Conservation (phyloP, 495 filamentous ascomycete species). For the Aspergillus cristatus region DNA sequence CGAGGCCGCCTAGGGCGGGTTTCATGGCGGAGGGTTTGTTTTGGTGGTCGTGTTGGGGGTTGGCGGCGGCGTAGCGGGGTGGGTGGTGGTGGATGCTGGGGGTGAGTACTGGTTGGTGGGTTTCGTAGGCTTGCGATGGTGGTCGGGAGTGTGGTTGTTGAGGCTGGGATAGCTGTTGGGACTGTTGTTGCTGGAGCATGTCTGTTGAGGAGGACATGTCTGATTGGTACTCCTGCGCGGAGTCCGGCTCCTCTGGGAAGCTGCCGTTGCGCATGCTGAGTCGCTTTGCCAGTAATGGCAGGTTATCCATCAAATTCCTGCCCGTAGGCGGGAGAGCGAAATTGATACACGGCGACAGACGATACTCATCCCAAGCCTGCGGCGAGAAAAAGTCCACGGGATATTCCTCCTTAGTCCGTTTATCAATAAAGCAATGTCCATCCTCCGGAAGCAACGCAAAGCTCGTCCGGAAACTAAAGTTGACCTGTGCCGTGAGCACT, state of each 20-base stretch:
- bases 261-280: constrained; percentile 25
- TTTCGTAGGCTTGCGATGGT: neutral
- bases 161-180: neutral
- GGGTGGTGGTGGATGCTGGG: constrained; percentile 2
- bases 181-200: too few species aligned
- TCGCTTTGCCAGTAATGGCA: constrained; percentile 32
- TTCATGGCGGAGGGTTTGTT: constrained; percentile 17
- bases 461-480: constrained; percentile 82
- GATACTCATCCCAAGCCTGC: constrained; percentile 70
- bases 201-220: too few species aligned
- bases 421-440: constrained; percentile 83
- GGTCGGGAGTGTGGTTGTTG: neutral
- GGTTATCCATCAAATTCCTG: constrained; percentile 34
- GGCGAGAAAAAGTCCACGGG: constrained; percentile 77
- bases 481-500: constrained; percentile 88
- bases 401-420: constrained; percentile 70
- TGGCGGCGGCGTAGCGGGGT: neutral
- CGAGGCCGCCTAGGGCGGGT: constrained; percentile 29
- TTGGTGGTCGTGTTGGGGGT: constrained; percentile 7
- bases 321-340: constrained; percentile 42
- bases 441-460: constrained; percentile 82
- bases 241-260: too few species aligned
- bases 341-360: constrained; percentile 67
- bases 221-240: too few species aligned
- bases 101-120: too few species aligned